Percentiles rank a stretch among this genome's conserved stretches.
These are phyloP conservation scores for Penicillium sp. DNA, from an alignment of 2,329 filamentous ascomycete species.

Conservation along the genomic window DNA sequence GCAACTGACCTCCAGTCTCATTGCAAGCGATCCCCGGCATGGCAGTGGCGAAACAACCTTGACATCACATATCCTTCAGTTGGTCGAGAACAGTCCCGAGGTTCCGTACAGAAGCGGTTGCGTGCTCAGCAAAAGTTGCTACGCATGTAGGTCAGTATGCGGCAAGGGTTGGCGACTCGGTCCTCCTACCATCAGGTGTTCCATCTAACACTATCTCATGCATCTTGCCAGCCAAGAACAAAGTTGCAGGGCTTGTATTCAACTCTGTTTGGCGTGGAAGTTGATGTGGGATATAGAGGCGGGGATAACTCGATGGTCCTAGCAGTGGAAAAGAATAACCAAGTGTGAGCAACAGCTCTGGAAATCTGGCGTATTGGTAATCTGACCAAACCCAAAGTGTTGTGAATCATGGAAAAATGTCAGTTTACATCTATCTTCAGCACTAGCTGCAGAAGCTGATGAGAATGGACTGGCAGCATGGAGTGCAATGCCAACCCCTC, in stretches of 20 bases:
- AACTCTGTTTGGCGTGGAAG: constrained; percentile 22
- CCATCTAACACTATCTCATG: constrained; percentile 27
- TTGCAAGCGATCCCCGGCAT: no score
- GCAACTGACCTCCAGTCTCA: no score
- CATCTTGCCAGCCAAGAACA: constrained; percentile 26
- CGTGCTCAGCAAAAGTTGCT: constrained; percentile 25
- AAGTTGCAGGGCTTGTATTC: constrained; percentile 25
- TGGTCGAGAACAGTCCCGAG: constrained; percentile 15
- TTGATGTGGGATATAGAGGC: constrained; percentile 22
- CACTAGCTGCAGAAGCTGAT: constrained; percentile 11
- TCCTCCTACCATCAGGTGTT: constrained; percentile 26
- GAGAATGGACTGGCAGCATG: constrained; percentile 17
- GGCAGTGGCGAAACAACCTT: constrained; percentile 6
- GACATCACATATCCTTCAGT: constrained; percentile 23
- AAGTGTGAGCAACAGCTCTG: constrained; percentile 11
- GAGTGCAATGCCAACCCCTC: constrained; percentile 22
- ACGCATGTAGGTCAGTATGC: constrained; percentile 10
- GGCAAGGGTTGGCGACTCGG: constrained; percentile 1
- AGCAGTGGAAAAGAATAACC: constrained; percentile 12
- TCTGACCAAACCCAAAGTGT: constrained; percentile 27
- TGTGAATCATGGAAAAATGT: constrained; percentile 28
- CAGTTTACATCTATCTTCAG: constrained; percentile 24
- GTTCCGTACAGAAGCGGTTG: constrained; percentile 17
- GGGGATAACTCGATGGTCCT: constrained; percentile 23
- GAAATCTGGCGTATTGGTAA: background rate